These are phyloP conservation scores for Xylaria palmicola DNA, from an alignment of 495 filamentous ascomycete genomes.

Conservation along the genomic window DNA sequence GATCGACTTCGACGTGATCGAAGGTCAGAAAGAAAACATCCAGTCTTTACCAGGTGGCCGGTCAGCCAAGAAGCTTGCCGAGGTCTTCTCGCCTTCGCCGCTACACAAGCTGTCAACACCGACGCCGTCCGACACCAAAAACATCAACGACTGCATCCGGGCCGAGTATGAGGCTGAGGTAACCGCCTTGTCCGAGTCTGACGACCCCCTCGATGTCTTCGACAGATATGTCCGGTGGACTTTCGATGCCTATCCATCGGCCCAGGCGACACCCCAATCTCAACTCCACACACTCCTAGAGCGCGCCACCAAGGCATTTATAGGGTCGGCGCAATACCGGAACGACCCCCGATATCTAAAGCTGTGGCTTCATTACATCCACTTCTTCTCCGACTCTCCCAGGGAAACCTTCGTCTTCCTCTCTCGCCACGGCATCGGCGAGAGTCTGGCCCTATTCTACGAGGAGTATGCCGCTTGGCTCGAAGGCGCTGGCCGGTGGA, in stretches of 20 bases:
- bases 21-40: slow-evolving; percentile 96
- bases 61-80: slow-evolving; percentile 85
- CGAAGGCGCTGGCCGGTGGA: slow-evolving; percentile 81
- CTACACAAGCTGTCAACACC: slow-evolving; percentile 56
- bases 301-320: slow-evolving; percentile 85
- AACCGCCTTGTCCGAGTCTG: slow-evolving; percentile 72
- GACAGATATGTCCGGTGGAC: slow-evolving; percentile 98
- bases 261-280: slow-evolving; percentile 86
- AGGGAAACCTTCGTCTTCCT: slow-evolving; percentile 91
- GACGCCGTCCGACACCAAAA: slow-evolving; percentile 66
- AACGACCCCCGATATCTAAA: slow-evolving; percentile 93
- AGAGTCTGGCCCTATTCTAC: slow-evolving; percentile 88
- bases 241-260: slow-evolving; percentile 88
- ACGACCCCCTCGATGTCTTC: slow-evolving; percentile 94
- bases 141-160: slow-evolving; percentile 72
- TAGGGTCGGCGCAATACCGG: slow-evolving; percentile 80
- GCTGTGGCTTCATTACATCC: slow-evolving; percentile 91
- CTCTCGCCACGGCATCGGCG: slow-evolving; percentile 82
- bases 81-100: slow-evolving; percentile 69
- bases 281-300: slow-evolving; percentile 87
- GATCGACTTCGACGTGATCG: slow-evolving; percentile 94
- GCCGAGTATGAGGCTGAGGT: slow-evolving; percentile 86
- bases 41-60: slow-evolving; percentile 87
- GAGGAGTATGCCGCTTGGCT: slow-evolving; percentile 95
- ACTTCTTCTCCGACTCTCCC: slow-evolving; percentile 86